Evolutionary conservation across 768 basidiomycete species (phyloP).

Genomic region (Hygrocybe punicea): DNA sequence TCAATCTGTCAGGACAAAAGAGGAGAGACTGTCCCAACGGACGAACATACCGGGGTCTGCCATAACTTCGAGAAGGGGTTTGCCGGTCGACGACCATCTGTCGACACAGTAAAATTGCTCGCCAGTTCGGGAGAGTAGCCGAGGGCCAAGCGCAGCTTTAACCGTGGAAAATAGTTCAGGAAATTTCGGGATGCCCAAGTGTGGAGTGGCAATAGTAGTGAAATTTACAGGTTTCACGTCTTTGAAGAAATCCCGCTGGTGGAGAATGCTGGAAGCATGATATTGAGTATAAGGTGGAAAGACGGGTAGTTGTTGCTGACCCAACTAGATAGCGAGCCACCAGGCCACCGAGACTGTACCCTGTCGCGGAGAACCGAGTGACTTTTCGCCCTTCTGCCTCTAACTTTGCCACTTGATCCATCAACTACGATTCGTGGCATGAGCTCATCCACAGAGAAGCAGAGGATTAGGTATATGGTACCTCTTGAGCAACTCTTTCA

Average conservation of each 20-base stretch:
- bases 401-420: constrained; percentile 52
- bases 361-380: constrained; percentile 66
- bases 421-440: constrained; percentile 42
- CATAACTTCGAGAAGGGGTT: constrained; percentile 71
- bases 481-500: constrained; percentile 76
- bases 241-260: constrained; percentile 69
- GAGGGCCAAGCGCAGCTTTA: constrained; percentile 56
- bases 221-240: constrained; percentile 73
- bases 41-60: constrained; percentile 65
- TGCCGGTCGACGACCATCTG: constrained; percentile 64
- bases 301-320: constrained; percentile 30
- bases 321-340: constrained; percentile 77
- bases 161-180: constrained; percentile 56
- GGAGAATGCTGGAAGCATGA: constrained; percentile 47
- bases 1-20: constrained; percentile 1
- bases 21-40: neutral
- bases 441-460: neutral
- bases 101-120: constrained; percentile 75
- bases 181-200: constrained; percentile 69
- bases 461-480: constrained; percentile 21
- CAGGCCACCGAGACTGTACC: constrained; percentile 80
- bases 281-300: neutral
- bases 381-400: constrained; percentile 54
- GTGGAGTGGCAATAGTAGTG: constrained; percentile 79
- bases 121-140: constrained; percentile 73